Percentiles rank a stretch among this genome's conserved stretches.
phyloP scores from a whole-genome alignment of 2,329 filamentous ascomycete genomes.

The Whalleya microplaca region DNA sequence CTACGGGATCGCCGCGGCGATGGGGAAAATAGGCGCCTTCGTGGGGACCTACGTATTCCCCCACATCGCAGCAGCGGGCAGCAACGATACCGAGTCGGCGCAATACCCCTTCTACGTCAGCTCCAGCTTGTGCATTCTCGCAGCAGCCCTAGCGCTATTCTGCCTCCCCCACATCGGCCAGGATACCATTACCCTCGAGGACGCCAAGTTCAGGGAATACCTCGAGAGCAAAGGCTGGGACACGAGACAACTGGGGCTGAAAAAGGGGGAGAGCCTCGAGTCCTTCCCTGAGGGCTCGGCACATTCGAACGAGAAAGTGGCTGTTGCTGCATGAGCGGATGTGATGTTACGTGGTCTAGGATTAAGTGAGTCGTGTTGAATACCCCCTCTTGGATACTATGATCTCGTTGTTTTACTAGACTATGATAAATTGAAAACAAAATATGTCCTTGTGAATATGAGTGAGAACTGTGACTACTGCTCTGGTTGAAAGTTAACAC shows the following conservation, averaged over 20 bases:
- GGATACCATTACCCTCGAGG: slow-evolving; percentile 82
- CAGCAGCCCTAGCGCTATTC: slow-evolving; percentile 66
- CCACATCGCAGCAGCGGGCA: slow-evolving; percentile 67
- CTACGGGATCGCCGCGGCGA: slow-evolving; percentile 71
- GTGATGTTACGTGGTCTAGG: no score
- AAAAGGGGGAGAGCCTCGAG: slow-evolving; percentile 39
- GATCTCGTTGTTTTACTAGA: background rate
- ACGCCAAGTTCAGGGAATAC: slow-evolving; percentile 74
- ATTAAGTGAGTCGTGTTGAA: no score
- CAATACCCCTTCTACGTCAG: slow-evolving; percentile 94
- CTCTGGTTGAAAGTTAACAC: no score
- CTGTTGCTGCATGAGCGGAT: slow-evolving; percentile 4
- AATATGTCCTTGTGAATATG: background rate
- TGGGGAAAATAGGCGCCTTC: slow-evolving; percentile 81
- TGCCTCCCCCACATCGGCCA: slow-evolving; percentile 78
- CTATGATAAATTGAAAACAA: background rate
- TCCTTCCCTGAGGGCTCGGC: slow-evolving; percentile 15
- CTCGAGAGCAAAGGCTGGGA: slow-evolving; percentile 78
- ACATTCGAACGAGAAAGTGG: slow-evolving; percentile 7
- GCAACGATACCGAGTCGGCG: slow-evolving; percentile 60
- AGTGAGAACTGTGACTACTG: no score
- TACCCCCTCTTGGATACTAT: slow-evolving; percentile 5
- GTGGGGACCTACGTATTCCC: slow-evolving; percentile 84
- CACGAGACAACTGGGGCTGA: slow-evolving; percentile 56
- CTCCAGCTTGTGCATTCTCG: slow-evolving; percentile 75